Evolutionary conservation across 139 green algal genomes (phyloP), one percentile per base, ranked within the genome.

Genomic region (Micractinium sp.): DNA sequence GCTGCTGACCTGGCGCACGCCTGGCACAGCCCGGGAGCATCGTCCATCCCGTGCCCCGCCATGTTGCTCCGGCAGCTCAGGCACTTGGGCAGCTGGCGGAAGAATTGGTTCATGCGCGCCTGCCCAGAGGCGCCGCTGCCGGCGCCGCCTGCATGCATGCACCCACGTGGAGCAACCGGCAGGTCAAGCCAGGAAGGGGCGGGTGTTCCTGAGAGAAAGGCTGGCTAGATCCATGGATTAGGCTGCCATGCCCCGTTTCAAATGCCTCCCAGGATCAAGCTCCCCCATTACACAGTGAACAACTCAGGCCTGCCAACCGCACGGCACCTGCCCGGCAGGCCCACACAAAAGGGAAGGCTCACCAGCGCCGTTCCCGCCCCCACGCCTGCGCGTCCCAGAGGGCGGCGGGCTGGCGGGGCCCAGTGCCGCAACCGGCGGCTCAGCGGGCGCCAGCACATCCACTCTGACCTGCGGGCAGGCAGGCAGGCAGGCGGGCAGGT

Each of bases 1-100:
- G 16, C 39, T 16, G 19, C 77, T 73, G 38, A 79, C 86, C 61
- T 18, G 0, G 86, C 76, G 56, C 86, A 90, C 5, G 36, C 33
- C 25, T 67, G 74, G 63, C 77, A 90, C 27, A 85, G 63, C 1
- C 66, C 86, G 2, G 77, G 86, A 19, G 77, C 86, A 27, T 69
- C 66, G 27, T 67, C 76, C 33, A 78, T 27, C 33, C 85, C 39
- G 39, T 35, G 56, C 33, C 73, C 60, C 25, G 85, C 86, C 53
- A 93, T 83, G 22, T 53, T 61, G 66, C 91, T 83, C 29, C 85
- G 92, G 90, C 94, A 96, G 35, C 75, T 81, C 80, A 96, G 69
- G 90, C 94, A 96, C 71, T 90, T 90, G 83, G 82, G 69, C 38
- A 82, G 85, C 39, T 76, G 33, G 20, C 18, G 71, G 71, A 87